Percentiles rank a stretch among this genome's conserved stretches.
phyloP scores from a whole-genome alignment of 2,329 filamentous ascomycete species.

The Fusarium mangiferae region DNA sequence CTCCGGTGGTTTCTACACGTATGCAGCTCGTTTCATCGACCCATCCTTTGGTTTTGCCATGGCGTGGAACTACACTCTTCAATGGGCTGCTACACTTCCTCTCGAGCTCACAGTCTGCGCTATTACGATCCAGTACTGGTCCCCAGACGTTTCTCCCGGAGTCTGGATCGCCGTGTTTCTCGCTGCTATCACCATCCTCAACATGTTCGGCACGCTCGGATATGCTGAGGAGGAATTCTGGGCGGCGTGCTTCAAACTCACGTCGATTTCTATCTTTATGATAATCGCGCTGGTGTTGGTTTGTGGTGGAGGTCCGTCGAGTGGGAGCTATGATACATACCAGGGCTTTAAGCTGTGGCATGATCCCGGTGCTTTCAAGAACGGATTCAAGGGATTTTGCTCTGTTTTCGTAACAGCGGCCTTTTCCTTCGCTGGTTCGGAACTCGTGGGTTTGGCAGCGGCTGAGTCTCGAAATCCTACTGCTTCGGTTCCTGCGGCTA shows the following conservation, averaged over 20 bases:
- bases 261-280: constrained; percentile 69
- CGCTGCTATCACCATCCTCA: constrained; percentile 60
- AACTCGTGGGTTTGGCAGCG: constrained; percentile 75
- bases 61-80: constrained; percentile 61
- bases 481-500: constrained; percentile 79
- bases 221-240: constrained; percentile 67
- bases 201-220: constrained; percentile 65
- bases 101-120: constrained; percentile 56
- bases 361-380: constrained; percentile 65
- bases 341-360: constrained; percentile 52
- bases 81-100: constrained; percentile 55
- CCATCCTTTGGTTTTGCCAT: constrained; percentile 66
- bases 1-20: constrained; percentile 65
- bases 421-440: constrained; percentile 75
- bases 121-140: constrained; percentile 57
- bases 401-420: constrained; percentile 76
- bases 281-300: constrained; percentile 68
- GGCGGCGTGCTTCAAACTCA: constrained; percentile 65
- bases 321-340: constrained; percentile 55
- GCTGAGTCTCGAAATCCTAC: constrained; percentile 75
- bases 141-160: constrained; percentile 52
- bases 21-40: constrained; percentile 59
- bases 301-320: constrained; percentile 65
- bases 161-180: constrained; percentile 58
- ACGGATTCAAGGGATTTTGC: constrained; percentile 78